Evolutionary conservation across 768 basidiomycete genomes (phyloP).

Genomic region (Termitomyces sp.): DNA sequence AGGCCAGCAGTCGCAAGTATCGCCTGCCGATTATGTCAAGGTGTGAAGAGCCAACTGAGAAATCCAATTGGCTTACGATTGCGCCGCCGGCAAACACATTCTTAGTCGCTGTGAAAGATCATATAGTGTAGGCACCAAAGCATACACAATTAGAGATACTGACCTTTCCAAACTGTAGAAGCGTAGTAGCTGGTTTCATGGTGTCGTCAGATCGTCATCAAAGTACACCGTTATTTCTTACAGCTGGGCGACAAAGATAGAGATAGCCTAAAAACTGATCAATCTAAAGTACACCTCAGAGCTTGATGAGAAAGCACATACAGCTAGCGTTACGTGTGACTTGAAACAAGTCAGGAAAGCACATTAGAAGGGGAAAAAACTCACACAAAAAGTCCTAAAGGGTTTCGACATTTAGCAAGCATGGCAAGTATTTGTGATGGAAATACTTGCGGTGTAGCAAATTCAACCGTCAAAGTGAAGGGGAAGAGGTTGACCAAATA

Average conservation of each 20-base stretch:
- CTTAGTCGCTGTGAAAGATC: conserved; percentile 10
- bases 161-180: conserved; percentile 15
- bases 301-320: background rate
- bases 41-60: background rate
- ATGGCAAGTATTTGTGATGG: background rate
- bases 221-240: background rate
- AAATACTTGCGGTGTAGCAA: conserved; percentile 16
- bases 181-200: conserved; percentile 13
- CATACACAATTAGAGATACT: background rate
- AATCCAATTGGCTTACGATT: background rate
- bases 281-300: background rate
- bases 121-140: background rate
- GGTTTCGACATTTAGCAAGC: background rate
- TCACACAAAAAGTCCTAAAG: conserved; percentile 16
- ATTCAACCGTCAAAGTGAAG: conserved; percentile 16
- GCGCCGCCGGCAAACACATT: conserved; percentile 10
- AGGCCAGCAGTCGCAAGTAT: conserved; percentile 14
- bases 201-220: background rate
- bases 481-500: conserved; percentile 21
- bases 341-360: background rate
- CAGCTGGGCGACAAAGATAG: conserved; percentile 17
- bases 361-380: background rate
- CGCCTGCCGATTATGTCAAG: conserved; percentile 2
- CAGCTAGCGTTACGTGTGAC: conserved; percentile 17
- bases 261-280: conserved; percentile 4